Conservation (phyloP, 2,329 filamentous ascomycete species). For the Neopestalotiopsis sp. region DNA sequence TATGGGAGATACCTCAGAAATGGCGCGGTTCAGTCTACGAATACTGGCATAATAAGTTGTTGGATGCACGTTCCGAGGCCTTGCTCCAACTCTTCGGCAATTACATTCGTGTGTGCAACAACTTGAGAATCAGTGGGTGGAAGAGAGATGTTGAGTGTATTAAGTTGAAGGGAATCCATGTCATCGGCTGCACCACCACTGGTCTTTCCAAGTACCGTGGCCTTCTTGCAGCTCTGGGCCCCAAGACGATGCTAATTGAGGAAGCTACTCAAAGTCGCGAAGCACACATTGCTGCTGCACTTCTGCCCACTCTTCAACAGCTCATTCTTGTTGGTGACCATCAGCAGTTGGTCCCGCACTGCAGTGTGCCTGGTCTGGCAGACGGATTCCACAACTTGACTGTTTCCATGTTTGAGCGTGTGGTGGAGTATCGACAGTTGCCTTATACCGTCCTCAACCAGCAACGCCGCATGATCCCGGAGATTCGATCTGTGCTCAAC, state of each 20-base stretch:
- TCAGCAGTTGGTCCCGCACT: slow-evolving; percentile 76
- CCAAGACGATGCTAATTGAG: slow-evolving; percentile 75
- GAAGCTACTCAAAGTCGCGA: slow-evolving; percentile 81
- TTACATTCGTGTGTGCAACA: slow-evolving; percentile 55
- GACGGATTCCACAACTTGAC: slow-evolving; percentile 69
- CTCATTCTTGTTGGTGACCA: slow-evolving; percentile 76
- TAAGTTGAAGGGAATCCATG: slow-evolving; percentile 43
- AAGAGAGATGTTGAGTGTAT: slow-evolving; percentile 58
- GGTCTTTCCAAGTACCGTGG: slow-evolving; percentile 81
- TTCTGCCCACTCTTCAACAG: slow-evolving; percentile 58
- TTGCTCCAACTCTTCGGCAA: slow-evolving; percentile 56
- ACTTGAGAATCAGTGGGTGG: slow-evolving; percentile 63
- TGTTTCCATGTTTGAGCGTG: slow-evolving; percentile 79
- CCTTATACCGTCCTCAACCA: slow-evolving; percentile 68
- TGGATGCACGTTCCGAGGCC: slow-evolving; percentile 49
- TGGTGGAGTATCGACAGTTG: slow-evolving; percentile 66
- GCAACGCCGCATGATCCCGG: slow-evolving; percentile 67
- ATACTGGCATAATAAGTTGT: slow-evolving; percentile 61
- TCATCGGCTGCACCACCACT: slow-evolving; percentile 76
- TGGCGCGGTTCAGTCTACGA: slow-evolving; percentile 71
- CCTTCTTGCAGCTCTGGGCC: slow-evolving; percentile 69
- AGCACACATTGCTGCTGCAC: slow-evolving; percentile 59
- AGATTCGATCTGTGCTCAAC: slow-evolving; percentile 50
- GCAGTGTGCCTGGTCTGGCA: slow-evolving; percentile 65
- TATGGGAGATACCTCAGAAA: slow-evolving; percentile 63